phyloP scores from a whole-genome alignment of 2,329 filamentous ascomycete genomes.

The Dryadomyces quercus-mongolicae region DNA sequence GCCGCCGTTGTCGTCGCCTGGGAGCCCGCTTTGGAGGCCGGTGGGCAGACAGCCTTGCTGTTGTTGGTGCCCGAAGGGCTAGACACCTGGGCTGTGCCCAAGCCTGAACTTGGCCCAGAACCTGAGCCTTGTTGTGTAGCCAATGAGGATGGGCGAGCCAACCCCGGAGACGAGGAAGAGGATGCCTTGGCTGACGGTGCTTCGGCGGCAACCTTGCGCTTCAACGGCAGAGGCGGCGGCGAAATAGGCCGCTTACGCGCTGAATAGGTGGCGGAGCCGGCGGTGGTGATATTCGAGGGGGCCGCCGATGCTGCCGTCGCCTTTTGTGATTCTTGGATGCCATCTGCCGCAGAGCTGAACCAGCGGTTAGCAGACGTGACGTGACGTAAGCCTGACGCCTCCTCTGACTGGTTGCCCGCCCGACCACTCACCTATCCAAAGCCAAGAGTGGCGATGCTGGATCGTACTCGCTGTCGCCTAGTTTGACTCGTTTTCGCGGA shows the following conservation, averaged over 20 bases:
- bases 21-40: neutral
- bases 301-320: too few relatives aligned
- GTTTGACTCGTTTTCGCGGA: conserved; percentile 1
- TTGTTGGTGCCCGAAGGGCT: neutral
- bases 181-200: neutral
- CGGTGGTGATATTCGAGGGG: too few relatives aligned
- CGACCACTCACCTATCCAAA: neutral
- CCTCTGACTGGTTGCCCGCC: too few relatives aligned
- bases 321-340: too few relatives aligned
- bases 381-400: neutral
- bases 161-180: neutral
- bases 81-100: neutral
- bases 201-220: conserved; percentile 6
- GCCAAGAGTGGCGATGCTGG: neutral
- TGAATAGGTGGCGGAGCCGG: neutral
- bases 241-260: neutral
- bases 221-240: conserved; percentile 5
- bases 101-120: neutral
- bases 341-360: too few relatives aligned
- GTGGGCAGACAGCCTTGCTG: neutral
- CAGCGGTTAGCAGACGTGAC: neutral
- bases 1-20: neutral
- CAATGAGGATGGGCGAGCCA: neutral
- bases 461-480: conserved; percentile 1
- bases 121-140: neutral